Conservation (phyloP, 345 rosid genomes). For the Theobroma cacao region DNA sequence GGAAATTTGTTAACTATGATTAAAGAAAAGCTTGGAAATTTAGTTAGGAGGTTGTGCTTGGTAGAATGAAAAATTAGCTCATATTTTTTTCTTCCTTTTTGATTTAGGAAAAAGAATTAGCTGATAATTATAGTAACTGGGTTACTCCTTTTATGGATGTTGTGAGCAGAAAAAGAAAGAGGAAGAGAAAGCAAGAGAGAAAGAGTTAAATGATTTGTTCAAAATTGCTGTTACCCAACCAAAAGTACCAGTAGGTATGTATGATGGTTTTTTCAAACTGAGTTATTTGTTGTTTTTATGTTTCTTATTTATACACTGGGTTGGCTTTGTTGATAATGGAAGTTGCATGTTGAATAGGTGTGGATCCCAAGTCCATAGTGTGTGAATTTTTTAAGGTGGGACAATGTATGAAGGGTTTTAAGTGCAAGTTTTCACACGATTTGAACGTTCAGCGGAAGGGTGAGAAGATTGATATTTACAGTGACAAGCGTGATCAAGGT, state of each 20-base stretch:
- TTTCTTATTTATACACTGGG: neutral
- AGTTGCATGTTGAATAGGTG: slow-evolving; percentile 49
- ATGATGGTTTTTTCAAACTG: neutral
- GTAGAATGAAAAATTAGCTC: no score
- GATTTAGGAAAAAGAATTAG: neutral
- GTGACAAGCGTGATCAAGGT: slow-evolving; percentile 91
- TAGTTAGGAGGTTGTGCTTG: neutral
- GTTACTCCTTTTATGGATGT: neutral
- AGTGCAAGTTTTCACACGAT: slow-evolving; percentile 97
- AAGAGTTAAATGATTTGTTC: slow-evolving; percentile 88
- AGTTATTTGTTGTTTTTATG: neutral
- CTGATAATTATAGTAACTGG: neutral
- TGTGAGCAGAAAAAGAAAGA: slow-evolving; percentile 89
- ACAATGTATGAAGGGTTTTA: slow-evolving; percentile 86
- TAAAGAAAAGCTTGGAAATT: neutral
- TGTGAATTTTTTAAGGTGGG: slow-evolving; percentile 91
- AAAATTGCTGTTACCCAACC: slow-evolving; percentile 96
- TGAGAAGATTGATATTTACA: slow-evolving; percentile 86
- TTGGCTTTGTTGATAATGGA: slow-evolving; percentile 3
- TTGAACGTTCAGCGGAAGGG: slow-evolving; percentile 96
- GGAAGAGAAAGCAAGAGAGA: slow-evolving; percentile 93
- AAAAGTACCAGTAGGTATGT: slow-evolving; percentile 78
- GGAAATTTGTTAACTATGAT: neutral
- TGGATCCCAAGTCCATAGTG: slow-evolving; percentile 90
- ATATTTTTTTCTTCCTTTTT: neutral